These are phyloP conservation scores for Coemansia sp. DNA, from an alignment of 192 early-diverging fungal species.

Conservation along the genomic window DNA sequence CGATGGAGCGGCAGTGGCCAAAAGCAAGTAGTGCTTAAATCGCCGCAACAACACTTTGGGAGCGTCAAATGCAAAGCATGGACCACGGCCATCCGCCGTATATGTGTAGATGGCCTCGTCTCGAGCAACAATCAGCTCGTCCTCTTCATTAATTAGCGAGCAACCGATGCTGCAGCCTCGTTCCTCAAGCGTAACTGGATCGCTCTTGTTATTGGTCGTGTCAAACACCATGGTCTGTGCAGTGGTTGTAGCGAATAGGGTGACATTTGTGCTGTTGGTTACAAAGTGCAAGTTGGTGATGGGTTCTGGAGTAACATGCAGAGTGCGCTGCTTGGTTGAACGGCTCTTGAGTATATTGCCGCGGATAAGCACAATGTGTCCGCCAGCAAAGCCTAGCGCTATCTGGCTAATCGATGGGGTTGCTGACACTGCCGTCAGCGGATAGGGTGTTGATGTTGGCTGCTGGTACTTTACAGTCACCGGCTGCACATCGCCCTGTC, in stretches of 20 bases:
- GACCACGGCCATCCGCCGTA: conserved; percentile 83
- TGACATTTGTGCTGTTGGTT: conserved; percentile 19
- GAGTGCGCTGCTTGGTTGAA: conserved; percentile 72
- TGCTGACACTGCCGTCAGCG: conserved; percentile 41
- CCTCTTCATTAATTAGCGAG: conserved; percentile 72
- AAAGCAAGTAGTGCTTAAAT: conserved; percentile 37
- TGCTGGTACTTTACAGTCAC: conserved; percentile 38
- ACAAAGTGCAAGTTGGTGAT: conserved; percentile 68
- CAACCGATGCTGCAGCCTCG: conserved; percentile 75
- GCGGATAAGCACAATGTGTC: conserved; percentile 78
- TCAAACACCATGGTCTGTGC: conserved; percentile 45
- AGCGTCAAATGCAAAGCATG: conserved; percentile 87
- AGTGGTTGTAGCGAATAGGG: conserved; percentile 38
- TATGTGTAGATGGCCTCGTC: conserved; percentile 93
- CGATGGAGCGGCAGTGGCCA: conserved; percentile 34
- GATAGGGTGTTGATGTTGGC: conserved; percentile 38
- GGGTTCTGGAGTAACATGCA: conserved; percentile 81
- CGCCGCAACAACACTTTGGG: conserved; percentile 31
- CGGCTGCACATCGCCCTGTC: conserved; percentile 38
- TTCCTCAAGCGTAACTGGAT: conserved; percentile 66
- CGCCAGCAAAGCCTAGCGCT: conserved; percentile 90
- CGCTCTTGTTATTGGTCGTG: conserved; percentile 34
- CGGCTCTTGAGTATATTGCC: conserved; percentile 79
- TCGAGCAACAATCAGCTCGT: conserved; percentile 83
- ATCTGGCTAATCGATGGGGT: conserved; percentile 76